Evolutionary conservation across 2,329 filamentous ascomycete genomes (phyloP), one percentile per base, ranked within the genome.

Genomic region (Trichophyton benhamiae): DNA sequence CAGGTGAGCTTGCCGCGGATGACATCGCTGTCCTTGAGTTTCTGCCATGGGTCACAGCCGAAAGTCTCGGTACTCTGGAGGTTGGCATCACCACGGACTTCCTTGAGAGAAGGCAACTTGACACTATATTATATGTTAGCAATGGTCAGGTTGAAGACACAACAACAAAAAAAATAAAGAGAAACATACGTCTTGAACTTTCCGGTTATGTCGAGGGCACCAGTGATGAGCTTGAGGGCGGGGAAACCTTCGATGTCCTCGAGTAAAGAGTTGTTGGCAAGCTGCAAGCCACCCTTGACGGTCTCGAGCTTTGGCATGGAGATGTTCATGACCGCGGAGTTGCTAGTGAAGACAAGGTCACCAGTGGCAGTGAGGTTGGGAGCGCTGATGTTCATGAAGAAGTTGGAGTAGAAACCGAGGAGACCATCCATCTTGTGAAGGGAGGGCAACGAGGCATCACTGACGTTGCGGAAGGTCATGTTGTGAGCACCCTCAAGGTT

Each of bases 211-310:
- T 90, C 87, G 71, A 97, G 80, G 69, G 89, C 90, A 77, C 91
- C 92, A 66, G 80, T 82, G 63, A 96, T 83, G 61, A 78, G 82
- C 71, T 82, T 72, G 30, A 99, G 82, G 66, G 79, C 72, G 64
- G 82, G 80, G 77, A 97, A 88, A 38, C 83, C 84, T 66, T 82
- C 75, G 61, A 96, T 80, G 63, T 78, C 72, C 61, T 76, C 68
- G 38, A 96, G 82, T 61, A 80, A 78, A 64, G 89, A 89, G 86
- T 97, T 96, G 84, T 96, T 95, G 76, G 88, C 87, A 71, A 99
- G 84, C 68, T 87, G 85, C 73, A 95, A 83, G 73, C 87, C 89
- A 78, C 89, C 91, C 67, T 82, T 84, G 69, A 96, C 82, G 60
- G 77, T 81, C 66, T 79, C 81, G 53, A 97, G 80, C 22, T 72